These are phyloP conservation scores for Posidonia oceanica DNA, from an alignment of 116 monocot genomes.

Conservation along the genomic window DNA sequence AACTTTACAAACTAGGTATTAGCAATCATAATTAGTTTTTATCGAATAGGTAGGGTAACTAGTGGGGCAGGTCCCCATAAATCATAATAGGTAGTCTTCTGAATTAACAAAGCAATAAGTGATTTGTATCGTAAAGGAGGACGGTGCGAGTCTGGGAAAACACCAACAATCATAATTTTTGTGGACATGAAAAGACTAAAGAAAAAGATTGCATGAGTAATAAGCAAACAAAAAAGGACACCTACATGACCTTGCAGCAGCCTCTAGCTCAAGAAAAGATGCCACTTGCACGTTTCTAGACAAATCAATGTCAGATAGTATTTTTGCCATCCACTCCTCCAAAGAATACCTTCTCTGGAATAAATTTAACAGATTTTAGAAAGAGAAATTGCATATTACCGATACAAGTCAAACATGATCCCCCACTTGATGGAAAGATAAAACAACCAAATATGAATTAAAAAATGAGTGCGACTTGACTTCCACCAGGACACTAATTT, in stretches of 20 bases:
- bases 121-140: no score
- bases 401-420: not conserved
- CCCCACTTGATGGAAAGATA: not conserved
- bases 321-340: slow-evolving; percentile 93
- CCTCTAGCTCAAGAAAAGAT: slow-evolving; percentile 92
- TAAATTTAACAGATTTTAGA: slow-evolving; percentile 27
- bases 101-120: no score
- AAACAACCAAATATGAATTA: no score
- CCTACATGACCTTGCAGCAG: slow-evolving; percentile 86
- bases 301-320: slow-evolving; percentile 85
- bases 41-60: no score
- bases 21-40: no score
- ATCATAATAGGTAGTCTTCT: no score
- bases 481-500: no score
- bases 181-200: slow-evolving; percentile 1
- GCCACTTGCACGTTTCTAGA: slow-evolving; percentile 87
- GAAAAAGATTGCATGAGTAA: not conserved
- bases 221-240: slow-evolving; percentile 11
- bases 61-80: no score
- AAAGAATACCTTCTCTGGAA: slow-evolving; percentile 90
- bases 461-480: no score
- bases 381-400: not conserved
- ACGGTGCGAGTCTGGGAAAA: no score
- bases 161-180: no score
- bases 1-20: not conserved